These are phyloP conservation scores for Hyphodiscus sp. DNA, from an alignment of 2,329 filamentous ascomycete genomes.

Conservation along the genomic window DNA sequence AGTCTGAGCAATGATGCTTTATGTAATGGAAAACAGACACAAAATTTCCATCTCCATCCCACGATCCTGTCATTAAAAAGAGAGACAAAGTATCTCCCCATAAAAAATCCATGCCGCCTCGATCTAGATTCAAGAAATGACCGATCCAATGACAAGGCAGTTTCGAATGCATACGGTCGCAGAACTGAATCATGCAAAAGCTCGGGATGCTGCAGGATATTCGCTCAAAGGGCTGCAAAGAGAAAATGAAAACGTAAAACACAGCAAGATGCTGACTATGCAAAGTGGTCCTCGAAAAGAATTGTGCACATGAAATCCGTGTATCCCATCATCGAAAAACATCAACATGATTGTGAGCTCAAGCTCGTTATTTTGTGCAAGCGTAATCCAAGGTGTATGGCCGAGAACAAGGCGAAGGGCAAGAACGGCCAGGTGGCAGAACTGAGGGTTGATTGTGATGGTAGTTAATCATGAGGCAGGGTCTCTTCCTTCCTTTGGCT, in stretches of 20 bases:
- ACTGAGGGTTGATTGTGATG: background rate
- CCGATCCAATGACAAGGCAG: constrained; percentile 10
- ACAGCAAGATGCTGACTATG: constrained; percentile 1
- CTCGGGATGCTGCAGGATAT: constrained; percentile 7
- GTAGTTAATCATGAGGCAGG: constrained; percentile 2
- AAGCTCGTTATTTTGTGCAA: constrained; percentile 3
- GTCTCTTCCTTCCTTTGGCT: constrained; percentile 31
- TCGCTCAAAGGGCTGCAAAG: constrained; percentile 23
- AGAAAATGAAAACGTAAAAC: constrained; percentile 17
- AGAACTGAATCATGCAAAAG: background rate
- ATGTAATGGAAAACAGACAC: background rate
- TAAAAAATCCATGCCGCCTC: background rate
- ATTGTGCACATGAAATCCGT: constrained; percentile 25
- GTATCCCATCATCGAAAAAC: constrained; percentile 18
- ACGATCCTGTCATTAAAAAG: constrained; percentile 7
- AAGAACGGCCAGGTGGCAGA: background rate
- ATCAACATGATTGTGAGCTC: constrained; percentile 18
- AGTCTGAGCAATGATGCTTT: constrained; percentile 4
- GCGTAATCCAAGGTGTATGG: background rate
- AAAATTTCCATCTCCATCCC: constrained; percentile 2
- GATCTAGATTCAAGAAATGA: constrained; percentile 1
- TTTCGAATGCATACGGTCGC: constrained; percentile 15
- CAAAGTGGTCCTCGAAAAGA: constrained; percentile 12
- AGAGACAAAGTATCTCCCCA: constrained; percentile 1
- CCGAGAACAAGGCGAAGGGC: background rate